phyloP scores from a whole-genome alignment of 176 grass and related monocot species.

The Eremochloa ophiuroides region DNA sequence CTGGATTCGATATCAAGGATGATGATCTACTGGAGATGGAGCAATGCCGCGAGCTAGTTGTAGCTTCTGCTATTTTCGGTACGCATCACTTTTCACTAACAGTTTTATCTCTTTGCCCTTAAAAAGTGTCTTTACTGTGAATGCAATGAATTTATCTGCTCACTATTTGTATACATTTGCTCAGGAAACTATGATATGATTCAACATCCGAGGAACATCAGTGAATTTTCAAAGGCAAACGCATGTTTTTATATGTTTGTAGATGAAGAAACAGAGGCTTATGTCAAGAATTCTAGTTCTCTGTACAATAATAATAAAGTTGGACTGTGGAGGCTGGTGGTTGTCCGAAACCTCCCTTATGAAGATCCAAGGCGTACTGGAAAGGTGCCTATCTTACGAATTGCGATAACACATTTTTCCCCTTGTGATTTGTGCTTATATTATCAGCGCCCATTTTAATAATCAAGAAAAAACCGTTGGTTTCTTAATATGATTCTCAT shows the following conservation, averaged over 20 bases:
- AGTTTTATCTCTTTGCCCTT: not conserved
- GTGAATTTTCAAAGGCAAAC: constrained; percentile 69
- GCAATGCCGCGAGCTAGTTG: constrained; percentile 74
- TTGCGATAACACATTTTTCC: not conserved
- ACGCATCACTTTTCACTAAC: constrained; percentile 4
- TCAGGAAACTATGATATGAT: constrained; percentile 96
- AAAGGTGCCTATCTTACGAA: constrained; percentile 55
- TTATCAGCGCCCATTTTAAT: not conserved
- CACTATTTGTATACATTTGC: constrained; percentile 30
- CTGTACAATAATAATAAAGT: constrained; percentile 53
- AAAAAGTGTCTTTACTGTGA: not conserved
- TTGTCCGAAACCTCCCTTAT: constrained; percentile 88
- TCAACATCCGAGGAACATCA: constrained; percentile 87
- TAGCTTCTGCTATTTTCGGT: constrained; percentile 99
- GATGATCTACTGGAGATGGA: constrained; percentile 93
- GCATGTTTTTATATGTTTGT: constrained; percentile 99
- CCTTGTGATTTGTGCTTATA: not conserved
- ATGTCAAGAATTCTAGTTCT: constrained; percentile 72
- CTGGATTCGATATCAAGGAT: constrained; percentile 82
- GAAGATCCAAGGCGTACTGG: constrained; percentile 85
- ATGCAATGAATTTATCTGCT: constrained; percentile 11
- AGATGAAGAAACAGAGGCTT: constrained; percentile 83
- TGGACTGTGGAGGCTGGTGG: constrained; percentile 87
- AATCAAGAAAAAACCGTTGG: not conserved
- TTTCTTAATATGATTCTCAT: no score